These are phyloP conservation scores for Diddensiella caesifluorescens DNA, from an alignment of 805 yeast genomes.

Conservation along the genomic window DNA sequence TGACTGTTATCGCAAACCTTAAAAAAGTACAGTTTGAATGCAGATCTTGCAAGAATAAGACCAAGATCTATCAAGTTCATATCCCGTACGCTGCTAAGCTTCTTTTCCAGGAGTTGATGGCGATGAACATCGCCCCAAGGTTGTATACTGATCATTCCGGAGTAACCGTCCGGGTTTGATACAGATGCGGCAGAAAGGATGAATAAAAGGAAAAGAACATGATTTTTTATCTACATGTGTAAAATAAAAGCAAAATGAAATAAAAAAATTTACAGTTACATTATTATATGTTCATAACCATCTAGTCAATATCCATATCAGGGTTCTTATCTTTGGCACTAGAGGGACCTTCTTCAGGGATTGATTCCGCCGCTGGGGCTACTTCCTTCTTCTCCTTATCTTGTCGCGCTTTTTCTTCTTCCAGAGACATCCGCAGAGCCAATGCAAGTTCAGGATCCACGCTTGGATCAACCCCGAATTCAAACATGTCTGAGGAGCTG, in stretches of 20 bases:
- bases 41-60: conserved; percentile 96
- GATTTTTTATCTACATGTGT: conserved; percentile 3
- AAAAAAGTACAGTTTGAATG: conserved; percentile 98
- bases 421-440: conserved; percentile 89
- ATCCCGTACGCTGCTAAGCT: conserved; percentile 98
- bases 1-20: conserved; percentile 95
- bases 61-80: conserved; percentile 94
- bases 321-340: conserved; percentile 5
- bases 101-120: conserved; percentile 97
- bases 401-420: conserved; percentile 90
- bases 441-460: conserved; percentile 97
- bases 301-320: conserved; percentile 9
- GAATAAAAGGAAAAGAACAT: conserved; percentile 2
- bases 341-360: conserved; percentile 9
- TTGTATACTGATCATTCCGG: conserved; percentile 89
- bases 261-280: not conserved
- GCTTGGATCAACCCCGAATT: conserved; percentile 74
- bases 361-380: conserved; percentile 7
- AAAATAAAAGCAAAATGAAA: conserved; percentile 2
- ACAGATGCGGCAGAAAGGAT: not conserved
- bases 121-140: conserved; percentile 98
- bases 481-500: conserved; percentile 36
- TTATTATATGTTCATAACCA: no score
- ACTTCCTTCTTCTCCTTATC: conserved; percentile 43
- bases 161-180: conserved; percentile 26